phyloP scores from a whole-genome alignment of 2,329 filamentous ascomycete species.

The Chaetomium strumarium region DNA sequence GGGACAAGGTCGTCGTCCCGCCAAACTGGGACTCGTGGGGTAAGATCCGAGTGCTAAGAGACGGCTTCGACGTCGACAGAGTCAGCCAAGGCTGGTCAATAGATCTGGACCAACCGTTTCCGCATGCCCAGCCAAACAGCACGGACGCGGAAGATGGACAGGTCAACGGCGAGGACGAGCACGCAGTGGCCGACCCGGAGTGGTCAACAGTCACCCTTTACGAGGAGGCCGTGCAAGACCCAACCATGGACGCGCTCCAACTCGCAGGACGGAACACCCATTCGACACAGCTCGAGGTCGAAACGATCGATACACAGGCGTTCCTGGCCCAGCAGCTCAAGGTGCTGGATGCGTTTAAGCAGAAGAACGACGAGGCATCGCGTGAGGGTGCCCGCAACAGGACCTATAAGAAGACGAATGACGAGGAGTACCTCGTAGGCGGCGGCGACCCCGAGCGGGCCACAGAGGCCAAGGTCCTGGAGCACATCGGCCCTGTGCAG shows the following conservation, averaged over 20 bases:
- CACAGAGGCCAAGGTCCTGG: constrained; percentile 48
- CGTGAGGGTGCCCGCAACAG: constrained; percentile 39
- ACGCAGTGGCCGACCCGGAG: constrained; percentile 29
- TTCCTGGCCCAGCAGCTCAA: constrained; percentile 73
- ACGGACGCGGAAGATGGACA: constrained; percentile 23
- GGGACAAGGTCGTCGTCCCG: constrained; percentile 89
- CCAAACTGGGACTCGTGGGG: constrained; percentile 99
- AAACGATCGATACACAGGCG: constrained; percentile 67
- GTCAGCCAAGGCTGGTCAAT: constrained; percentile 80
- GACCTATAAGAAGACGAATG: constrained; percentile 39
- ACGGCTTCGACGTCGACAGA: constrained; percentile 86
- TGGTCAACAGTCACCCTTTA: constrained; percentile 66
- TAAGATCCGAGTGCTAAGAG: constrained; percentile 87
- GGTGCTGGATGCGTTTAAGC: constrained; percentile 60
- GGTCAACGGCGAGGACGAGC: constrained; percentile 23
- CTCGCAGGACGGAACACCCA: constrained; percentile 45
- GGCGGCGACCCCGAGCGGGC: constrained; percentile 24
- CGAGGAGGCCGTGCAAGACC: constrained; percentile 73
- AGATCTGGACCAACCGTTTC: constrained; percentile 61
- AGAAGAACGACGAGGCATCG: constrained; percentile 49
- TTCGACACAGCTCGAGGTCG: constrained; percentile 50
- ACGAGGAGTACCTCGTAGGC: constrained; percentile 20
- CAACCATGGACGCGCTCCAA: constrained; percentile 57
- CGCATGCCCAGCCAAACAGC: constrained; percentile 27
- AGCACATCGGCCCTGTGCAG: constrained; percentile 89